Conservation (phyloP, 768 basidiomycete genomes). For the Mycena sanguinolenta region DNA sequence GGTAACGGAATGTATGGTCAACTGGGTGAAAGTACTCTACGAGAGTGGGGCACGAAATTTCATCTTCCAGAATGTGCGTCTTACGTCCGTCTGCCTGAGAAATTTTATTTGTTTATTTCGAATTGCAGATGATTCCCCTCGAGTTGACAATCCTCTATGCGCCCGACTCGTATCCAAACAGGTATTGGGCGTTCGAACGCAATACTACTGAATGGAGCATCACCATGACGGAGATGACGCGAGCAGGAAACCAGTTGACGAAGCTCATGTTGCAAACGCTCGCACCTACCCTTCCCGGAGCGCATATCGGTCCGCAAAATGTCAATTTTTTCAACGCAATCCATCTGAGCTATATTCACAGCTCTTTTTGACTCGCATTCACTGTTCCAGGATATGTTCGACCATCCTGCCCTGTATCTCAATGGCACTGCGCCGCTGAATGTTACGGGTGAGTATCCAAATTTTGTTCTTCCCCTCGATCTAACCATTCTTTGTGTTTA, state of each 20-base stretch:
- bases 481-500: constrained; percentile 54
- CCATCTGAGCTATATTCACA: constrained; percentile 36
- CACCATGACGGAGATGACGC: constrained; percentile 65
- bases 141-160: constrained; percentile 63
- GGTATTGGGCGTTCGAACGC: constrained; percentile 63
- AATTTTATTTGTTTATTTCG: not conserved
- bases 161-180: constrained; percentile 59
- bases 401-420: constrained; percentile 63
- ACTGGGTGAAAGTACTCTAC: constrained; percentile 71
- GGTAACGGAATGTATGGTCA: constrained; percentile 68
- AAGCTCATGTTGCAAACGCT: constrained; percentile 64
- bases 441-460: constrained; percentile 57
- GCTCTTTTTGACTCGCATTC: constrained; percentile 73
- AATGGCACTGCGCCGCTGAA: constrained; percentile 76
- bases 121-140: constrained; percentile 69
- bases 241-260: constrained; percentile 65
- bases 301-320: constrained; percentile 66
- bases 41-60: constrained; percentile 74
- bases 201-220: constrained; percentile 73
- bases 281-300: constrained; percentile 61
- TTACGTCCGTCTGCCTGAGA: not conserved
- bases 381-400: constrained; percentile 71
- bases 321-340: not conserved
- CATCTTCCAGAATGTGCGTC: constrained; percentile 74
- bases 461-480: constrained; percentile 53